Base-by-base conservation (phyloP, 352 stramenopile genomes). In the Phytopythium vexans region DNA sequence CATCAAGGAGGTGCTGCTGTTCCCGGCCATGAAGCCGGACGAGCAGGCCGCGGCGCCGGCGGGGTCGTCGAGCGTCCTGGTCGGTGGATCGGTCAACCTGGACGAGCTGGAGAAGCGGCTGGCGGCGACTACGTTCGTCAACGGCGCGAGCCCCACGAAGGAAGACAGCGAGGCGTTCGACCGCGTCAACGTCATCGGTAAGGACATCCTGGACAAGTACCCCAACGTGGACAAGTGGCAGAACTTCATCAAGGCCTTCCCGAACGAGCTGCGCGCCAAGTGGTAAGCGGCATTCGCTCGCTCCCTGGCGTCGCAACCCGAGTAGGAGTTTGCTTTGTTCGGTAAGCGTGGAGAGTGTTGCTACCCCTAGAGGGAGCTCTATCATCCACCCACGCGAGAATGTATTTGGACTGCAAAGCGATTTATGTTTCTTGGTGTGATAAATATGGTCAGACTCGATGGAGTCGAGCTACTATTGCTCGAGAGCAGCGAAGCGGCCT, bases 11-110 rank as follows among this genome's bases (percentile, higher is more conserved):
- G 97, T 99, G 40, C 73, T 99, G 57, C 77, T 99, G 10, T 99
- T 99, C 79, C 97, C 97, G 40, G 97, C 96, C 44, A 99, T 99
- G 97, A 99, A 99, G 77, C 97, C 97, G 12, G 82, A 97, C 34
- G 82, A 92, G 62, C 78, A 92, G 64, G 49, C 49, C 14, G 38
- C 58, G 15, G 38, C 66, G 32, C 58, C 40, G 16, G 48, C 49
- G 4, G 52, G 57, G 6, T 48, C 56, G 31, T 55, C 70, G 38
- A 39, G 68, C 11, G 57, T 75, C 35, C 63, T 65, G 5, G 10
- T 49, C 16, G 68, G 62, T 41, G 76, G 68, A 15, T 84, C 72
- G 41, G 69, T 87, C 37, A 65, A 65, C 15, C 56, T 92, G 21
- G 76, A 86, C 41, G 71, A 77, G 49, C 66, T 93, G 12, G 80